These are phyloP conservation scores for Aspergillus phoenicis DNA, from an alignment of 2,329 filamentous ascomycete genomes.

Conservation along the genomic window DNA sequence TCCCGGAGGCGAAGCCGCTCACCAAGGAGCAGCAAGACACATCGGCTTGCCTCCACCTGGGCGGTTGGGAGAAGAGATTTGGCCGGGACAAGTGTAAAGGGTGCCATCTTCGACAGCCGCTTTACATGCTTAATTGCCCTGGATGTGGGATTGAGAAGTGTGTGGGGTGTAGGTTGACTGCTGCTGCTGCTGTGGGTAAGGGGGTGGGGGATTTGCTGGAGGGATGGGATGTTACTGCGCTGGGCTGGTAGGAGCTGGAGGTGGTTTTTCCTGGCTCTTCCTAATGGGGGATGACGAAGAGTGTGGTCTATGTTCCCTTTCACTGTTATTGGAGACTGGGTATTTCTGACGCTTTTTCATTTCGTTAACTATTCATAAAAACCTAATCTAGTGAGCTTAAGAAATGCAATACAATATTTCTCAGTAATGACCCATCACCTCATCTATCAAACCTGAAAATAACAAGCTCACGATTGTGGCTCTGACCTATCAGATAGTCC, in stretches of 20 bases:
- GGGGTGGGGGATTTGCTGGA: no score
- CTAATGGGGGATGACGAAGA: no score
- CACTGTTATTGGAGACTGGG: no score
- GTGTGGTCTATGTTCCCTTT: no score
- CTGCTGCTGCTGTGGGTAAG: neutral
- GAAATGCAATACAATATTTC: no score
- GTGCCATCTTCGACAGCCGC: conserved; percentile 33
- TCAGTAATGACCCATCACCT: neutral
- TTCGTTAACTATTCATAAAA: no score
- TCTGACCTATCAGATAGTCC: conserved; percentile 64
- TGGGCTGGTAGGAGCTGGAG: no score
- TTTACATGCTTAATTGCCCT: conserved; percentile 33
- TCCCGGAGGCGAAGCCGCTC: conserved; percentile 19
- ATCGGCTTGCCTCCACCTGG: conserved; percentile 28
- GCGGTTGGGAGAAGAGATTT: conserved; percentile 32
- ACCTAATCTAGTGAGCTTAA: no score
- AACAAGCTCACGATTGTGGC: conserved; percentile 53
- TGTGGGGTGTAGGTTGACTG: conserved; percentile 34
- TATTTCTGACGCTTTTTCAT: no score
- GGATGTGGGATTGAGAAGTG: conserved; percentile 33
- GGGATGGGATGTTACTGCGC: no score
- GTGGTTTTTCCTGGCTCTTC: no score
- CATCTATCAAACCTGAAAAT: conserved; percentile 54
- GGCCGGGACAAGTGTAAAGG: conserved; percentile 24
- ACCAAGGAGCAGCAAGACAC: neutral